These are phyloP conservation scores for Thielaviopsis musarum DNA, from an alignment of 2,329 filamentous ascomycete genomes.

Conservation along the genomic window DNA sequence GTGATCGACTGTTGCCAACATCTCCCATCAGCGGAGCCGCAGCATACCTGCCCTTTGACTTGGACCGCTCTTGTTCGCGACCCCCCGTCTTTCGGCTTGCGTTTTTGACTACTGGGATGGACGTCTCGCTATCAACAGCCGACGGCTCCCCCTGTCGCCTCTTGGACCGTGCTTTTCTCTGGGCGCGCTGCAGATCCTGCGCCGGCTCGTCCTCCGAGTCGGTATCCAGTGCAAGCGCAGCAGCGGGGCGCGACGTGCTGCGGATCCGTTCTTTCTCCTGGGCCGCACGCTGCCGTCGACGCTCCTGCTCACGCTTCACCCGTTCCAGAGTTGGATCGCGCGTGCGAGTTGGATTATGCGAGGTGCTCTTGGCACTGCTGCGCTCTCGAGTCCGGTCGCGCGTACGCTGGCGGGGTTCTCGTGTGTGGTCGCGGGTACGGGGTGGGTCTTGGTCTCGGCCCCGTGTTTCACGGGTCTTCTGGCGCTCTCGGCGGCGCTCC, in stretches of 20 bases:
- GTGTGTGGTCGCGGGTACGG: neutral
- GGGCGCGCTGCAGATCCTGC: neutral
- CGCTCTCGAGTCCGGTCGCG: neutral
- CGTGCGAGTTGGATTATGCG: neutral
- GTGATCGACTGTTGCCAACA: constrained; percentile 13
- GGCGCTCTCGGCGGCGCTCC: constrained; percentile 1
- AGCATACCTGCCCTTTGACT: constrained; percentile 1
- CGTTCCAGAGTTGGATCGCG: neutral
- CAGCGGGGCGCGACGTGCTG: constrained; percentile 2
- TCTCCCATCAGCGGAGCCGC: constrained; percentile 7
- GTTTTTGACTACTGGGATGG: neutral
- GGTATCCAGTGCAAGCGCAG: constrained; percentile 10
- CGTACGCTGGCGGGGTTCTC: neutral
- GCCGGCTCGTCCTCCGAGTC: constrained; percentile 4
- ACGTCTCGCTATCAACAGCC: neutral
- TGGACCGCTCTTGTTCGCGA: neutral
- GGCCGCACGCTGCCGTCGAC: constrained; percentile 14
- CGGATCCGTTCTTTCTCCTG: constrained; percentile 12
- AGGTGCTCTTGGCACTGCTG: neutral
- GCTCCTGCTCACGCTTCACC: constrained; percentile 13
- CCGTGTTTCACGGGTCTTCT: neutral
- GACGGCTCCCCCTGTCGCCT: neutral
- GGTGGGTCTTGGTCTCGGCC: neutral
- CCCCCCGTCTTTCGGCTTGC: neutral
- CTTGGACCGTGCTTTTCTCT: neutral